These are phyloP conservation scores for Marsdenia floribunda DNA, from an alignment of 257 asterid genomes.

Conservation along the genomic window DNA sequence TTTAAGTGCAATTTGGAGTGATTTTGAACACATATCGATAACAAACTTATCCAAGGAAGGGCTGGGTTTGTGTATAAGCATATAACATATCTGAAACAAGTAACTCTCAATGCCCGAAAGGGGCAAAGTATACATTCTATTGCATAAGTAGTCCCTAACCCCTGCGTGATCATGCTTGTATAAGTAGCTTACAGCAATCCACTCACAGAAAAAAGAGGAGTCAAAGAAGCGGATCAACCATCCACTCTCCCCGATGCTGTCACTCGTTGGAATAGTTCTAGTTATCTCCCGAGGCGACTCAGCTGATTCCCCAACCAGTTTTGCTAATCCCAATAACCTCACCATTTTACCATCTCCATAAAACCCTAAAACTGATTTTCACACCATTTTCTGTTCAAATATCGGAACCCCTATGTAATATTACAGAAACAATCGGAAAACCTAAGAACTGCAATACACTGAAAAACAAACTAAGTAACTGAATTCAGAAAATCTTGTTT, in stretches of 20 bases:
- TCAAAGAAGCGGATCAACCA: conserved; percentile 88
- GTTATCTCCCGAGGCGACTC: conserved; percentile 92
- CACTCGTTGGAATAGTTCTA: conserved; percentile 87
- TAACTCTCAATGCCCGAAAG: conserved; percentile 84
- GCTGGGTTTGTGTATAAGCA: conserved; percentile 90
- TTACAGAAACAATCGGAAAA: conserved; percentile 11
- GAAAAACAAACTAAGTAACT: conserved; percentile 17
- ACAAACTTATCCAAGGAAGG: conserved; percentile 92
- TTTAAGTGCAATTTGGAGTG: conserved; percentile 73
- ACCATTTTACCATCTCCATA: conserved; percentile 62
- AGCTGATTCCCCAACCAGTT: conserved; percentile 49
- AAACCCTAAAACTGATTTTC: conserved; percentile 37
- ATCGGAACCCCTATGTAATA: not conserved
- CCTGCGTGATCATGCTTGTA: conserved; percentile 92
- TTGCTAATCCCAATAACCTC: conserved; percentile 73
- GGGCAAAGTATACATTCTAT: conserved; percentile 90
- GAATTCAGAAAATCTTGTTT: not conserved
- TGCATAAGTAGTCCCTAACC: conserved; percentile 84
- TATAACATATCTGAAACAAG: conserved; percentile 83
- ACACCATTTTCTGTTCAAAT: not conserved
- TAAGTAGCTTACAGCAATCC: conserved; percentile 96
- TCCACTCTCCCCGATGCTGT: conserved; percentile 77
- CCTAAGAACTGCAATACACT: conserved; percentile 22
- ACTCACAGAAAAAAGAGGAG: conserved; percentile 86
- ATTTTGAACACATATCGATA: conserved; percentile 71